These are phyloP conservation scores for Nakazawaea anatomiae DNA, from an alignment of 805 yeast genomes.

Conservation along the genomic window DNA sequence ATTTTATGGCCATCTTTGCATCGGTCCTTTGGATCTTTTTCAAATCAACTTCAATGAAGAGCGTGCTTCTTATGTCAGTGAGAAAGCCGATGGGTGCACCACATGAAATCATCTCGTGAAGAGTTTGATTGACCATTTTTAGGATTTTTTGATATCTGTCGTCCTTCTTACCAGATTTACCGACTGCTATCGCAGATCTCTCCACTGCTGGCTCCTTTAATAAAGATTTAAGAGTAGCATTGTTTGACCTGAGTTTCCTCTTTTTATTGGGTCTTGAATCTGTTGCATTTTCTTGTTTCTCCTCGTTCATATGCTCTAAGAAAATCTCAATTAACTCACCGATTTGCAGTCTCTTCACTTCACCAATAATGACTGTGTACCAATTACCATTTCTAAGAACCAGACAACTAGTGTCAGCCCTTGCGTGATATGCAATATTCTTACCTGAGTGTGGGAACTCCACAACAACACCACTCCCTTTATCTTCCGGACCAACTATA, in stretches of 20 bases:
- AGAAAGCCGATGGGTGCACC: background rate
- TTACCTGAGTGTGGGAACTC: background rate
- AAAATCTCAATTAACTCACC: background rate
- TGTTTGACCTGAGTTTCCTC: too few relatives aligned
- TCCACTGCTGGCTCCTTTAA: too few relatives aligned
- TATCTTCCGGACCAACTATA: background rate
- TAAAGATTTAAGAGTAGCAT: too few relatives aligned
- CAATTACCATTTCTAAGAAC: background rate
- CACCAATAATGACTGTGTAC: background rate
- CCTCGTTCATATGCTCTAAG: background rate
- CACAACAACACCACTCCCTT: background rate
- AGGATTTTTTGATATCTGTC: too few relatives aligned
- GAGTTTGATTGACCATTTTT: too few relatives aligned
- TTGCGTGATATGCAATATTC: background rate
- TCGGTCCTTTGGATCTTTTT: too few relatives aligned
- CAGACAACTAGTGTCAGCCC: background rate
- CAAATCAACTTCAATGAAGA: background rate
- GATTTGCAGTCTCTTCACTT: background rate
- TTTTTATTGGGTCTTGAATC: too few relatives aligned
- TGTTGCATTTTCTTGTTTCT: background rate
- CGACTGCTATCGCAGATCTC: too few relatives aligned
- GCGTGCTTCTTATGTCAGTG: background rate
- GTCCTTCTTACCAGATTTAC: too few relatives aligned
- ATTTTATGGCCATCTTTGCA: background rate
- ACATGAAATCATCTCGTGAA: background rate